Evolutionary conservation across 208 protist genomes (phyloP).

Genomic region (Acanthamoeba castellanii): DNA sequence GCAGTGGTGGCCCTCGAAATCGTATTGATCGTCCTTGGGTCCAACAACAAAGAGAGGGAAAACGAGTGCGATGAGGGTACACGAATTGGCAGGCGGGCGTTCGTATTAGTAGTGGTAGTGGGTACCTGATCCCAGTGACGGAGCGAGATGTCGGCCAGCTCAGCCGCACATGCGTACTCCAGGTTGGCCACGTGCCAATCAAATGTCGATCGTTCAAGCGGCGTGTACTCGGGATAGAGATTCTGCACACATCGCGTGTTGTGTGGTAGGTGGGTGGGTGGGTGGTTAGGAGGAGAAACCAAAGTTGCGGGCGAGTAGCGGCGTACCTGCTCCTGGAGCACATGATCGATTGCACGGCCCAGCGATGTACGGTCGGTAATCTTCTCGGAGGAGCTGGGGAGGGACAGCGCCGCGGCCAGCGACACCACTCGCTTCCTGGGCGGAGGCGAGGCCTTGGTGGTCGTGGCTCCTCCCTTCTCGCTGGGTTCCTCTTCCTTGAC

Average conservation of each 20-base stretch:
- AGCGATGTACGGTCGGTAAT: constrained; percentile 34
- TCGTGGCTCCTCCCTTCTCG: neutral
- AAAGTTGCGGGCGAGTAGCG: neutral
- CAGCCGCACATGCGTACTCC: constrained; percentile 69
- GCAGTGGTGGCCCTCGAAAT: constrained; percentile 71
- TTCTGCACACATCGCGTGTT: neutral
- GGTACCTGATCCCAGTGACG: constrained; percentile 66
- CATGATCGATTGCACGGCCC: constrained; percentile 61
- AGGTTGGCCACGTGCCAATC: constrained; percentile 75
- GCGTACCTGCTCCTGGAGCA: constrained; percentile 50
- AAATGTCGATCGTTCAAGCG: constrained; percentile 48
- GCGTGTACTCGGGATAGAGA: constrained; percentile 9
- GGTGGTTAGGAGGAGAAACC: neutral
- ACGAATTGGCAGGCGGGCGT: neutral
- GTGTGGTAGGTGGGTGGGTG: neutral
- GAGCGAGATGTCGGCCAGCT: constrained; percentile 71
- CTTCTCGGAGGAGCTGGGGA: constrained; percentile 27
- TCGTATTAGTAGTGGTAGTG: too few relatives aligned
- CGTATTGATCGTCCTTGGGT: constrained; percentile 67
- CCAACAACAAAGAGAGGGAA: neutral
- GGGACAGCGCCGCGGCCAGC: constrained; percentile 3
- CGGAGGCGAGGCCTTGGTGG: neutral
- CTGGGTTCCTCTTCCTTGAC: neutral
- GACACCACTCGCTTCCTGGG: constrained; percentile 31
- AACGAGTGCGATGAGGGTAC: neutral